Evolutionary conservation across 306 rosid species (phyloP), one percentile per base, ranked within the genome.

Genomic region (Rosa chinensis): DNA sequence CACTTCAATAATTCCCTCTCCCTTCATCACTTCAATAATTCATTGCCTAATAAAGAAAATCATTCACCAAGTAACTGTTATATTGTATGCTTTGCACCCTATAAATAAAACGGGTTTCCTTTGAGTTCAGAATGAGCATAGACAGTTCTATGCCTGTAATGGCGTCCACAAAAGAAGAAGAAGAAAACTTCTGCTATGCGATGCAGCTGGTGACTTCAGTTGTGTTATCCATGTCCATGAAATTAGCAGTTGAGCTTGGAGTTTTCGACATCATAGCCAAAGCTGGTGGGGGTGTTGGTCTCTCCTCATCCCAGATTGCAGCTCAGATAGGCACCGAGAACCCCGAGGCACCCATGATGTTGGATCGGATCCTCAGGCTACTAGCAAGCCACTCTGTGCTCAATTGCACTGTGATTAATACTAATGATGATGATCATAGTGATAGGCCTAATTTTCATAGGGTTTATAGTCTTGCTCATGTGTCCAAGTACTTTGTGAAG

Each of bases 261-360:
- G 68, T 87, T 32, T 89, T 90, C 1, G 89, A 89, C 52, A 82
- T 83, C 52, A 77, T 90, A 3, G 85, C 83, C 55, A 80, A 78
- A 58, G 88, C 79, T 1, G 91, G 92, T 1, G 67, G 74, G 0
- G 77, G 35, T 4, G 77, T 82, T 20, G 35, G 44, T 63, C 86
- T 90, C 72, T 87, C 89, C 1, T 37, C 86, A 0, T 5, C 63
- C 0, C 85, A 84, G 39, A 87, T 90, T 23, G 89, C 82, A 4
- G 23, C 77, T 0, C 32, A 39, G 42, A 39, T 39, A 39, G 42
- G 42, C 42, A 39, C 42, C 3, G 42, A 39, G 42, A 39, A 39
- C 42, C 42, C 42, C 42, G 42, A 39, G 42, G 42, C 5, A 5
- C 42, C 42, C 25, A 25, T 25, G 25, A 25, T 25, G 0, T 25